Percentiles rank a stretch among this genome's conserved stretches.
These are phyloP conservation scores for Rubia tinctorum DNA, from an alignment of 305 asterid species.

Conservation along the genomic window DNA sequence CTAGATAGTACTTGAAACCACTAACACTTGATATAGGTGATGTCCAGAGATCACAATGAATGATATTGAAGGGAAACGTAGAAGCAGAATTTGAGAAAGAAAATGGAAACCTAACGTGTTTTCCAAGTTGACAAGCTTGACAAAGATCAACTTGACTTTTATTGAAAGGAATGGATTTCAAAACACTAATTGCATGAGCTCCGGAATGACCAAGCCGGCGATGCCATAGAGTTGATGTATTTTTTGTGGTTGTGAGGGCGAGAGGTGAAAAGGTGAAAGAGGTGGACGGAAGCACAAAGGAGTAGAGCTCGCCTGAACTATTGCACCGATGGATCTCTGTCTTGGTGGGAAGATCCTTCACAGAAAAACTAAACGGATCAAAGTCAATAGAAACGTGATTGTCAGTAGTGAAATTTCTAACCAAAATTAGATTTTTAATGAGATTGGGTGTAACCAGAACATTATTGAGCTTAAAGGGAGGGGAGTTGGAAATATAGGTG, in stretches of 20 bases:
- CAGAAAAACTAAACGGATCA: slow-evolving; percentile 13
- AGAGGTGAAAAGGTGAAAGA: background rate
- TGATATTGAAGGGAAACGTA: slow-evolving; percentile 15
- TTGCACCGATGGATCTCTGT: slow-evolving; percentile 1
- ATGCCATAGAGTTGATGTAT: slow-evolving; percentile 1
- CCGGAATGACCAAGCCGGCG: slow-evolving; percentile 9
- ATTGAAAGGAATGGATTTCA: background rate
- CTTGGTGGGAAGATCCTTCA: slow-evolving; percentile 3
- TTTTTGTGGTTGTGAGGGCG: background rate
- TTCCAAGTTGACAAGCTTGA: slow-evolving; percentile 15
- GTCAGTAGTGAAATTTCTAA: background rate
- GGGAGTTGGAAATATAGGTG: background rate
- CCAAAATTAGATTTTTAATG: background rate
- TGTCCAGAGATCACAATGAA: slow-evolving; percentile 12
- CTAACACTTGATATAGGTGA: slow-evolving; percentile 9
- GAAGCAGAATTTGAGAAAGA: background rate
- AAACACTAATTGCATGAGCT: background rate
- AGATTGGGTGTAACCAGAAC: background rate
- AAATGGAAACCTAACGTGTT: slow-evolving; percentile 21
- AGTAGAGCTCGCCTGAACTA: slow-evolving; percentile 5
- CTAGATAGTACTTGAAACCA: slow-evolving; percentile 11
- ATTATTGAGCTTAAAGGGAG: background rate
- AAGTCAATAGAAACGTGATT: slow-evolving; percentile 4
- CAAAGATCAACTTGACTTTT: background rate
- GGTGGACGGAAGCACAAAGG: background rate